These are phyloP conservation scores for Decorospora gaudefroyi DNA, from an alignment of 2,329 filamentous ascomycete genomes.

Conservation along the genomic window DNA sequence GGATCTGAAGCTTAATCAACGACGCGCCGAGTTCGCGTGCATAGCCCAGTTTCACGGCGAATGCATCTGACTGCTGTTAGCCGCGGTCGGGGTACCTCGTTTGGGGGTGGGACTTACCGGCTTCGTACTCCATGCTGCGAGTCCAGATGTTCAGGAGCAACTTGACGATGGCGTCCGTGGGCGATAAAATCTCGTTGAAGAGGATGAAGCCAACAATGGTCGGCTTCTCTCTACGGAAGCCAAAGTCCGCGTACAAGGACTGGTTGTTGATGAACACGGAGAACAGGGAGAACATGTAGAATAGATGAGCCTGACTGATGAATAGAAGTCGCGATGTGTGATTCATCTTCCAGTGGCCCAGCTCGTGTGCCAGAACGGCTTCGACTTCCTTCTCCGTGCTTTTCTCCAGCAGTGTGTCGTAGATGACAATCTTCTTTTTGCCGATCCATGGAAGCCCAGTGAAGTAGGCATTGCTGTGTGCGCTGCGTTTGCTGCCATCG, in stretches of 20 bases:
- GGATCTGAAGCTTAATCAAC: conserved; percentile 95
- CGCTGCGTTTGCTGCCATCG: conserved; percentile 84
- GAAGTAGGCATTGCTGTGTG: conserved; percentile 93
- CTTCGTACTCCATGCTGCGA: conserved; percentile 93
- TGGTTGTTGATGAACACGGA: conserved; percentile 96
- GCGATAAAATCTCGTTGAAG: conserved; percentile 93
- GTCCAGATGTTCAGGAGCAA: conserved; percentile 95
- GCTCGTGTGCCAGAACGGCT: conserved; percentile 90
- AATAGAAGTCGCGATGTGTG: conserved; percentile 91
- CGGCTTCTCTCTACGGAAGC: conserved; percentile 79
- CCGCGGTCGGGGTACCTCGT: conserved; percentile 19
- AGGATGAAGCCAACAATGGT: conserved; percentile 97
- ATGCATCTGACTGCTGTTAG: conserved; percentile 64
- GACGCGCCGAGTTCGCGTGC: conserved; percentile 79
- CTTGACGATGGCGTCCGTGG: conserved; percentile 94
- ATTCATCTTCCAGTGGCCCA: conserved; percentile 95
- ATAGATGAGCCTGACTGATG: conserved; percentile 82
- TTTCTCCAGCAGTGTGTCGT: conserved; percentile 96
- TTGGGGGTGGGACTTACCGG: conserved; percentile 57
- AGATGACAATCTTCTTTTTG: conserved; percentile 99
- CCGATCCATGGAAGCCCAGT: conserved; percentile 85
- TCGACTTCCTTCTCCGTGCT: conserved; percentile 89
- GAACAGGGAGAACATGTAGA: conserved; percentile 96
- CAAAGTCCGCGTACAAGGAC: conserved; percentile 88
- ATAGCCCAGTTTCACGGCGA: conserved; percentile 84